Evolutionary conservation across 2,329 filamentous ascomycete species (phyloP).

Genomic region (Lecanoromycetidae sp.): DNA sequence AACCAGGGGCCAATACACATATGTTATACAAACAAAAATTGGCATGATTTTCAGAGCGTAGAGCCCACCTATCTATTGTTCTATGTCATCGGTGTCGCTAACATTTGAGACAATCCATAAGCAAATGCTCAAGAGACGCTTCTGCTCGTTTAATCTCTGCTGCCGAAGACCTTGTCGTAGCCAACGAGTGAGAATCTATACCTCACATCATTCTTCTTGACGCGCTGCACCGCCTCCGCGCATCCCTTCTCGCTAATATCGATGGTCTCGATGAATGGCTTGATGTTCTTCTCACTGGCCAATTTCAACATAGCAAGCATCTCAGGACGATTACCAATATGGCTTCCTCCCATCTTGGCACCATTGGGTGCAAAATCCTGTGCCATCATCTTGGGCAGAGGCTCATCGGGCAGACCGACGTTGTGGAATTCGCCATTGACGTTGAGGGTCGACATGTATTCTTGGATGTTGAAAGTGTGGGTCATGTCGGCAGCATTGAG

Average conservation of each 20-base stretch:
- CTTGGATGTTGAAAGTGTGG: constrained; percentile 45
- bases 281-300: constrained; percentile 55
- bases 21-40: too few relatives aligned
- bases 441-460: constrained; percentile 41
- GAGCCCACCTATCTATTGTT: not conserved
- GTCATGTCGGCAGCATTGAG: constrained; percentile 70
- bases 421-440: constrained; percentile 46
- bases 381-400: constrained; percentile 52
- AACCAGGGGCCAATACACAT: too few relatives aligned
- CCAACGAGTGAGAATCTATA: constrained; percentile 39
- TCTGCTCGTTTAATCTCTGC: not conserved
- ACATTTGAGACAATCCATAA: not conserved
- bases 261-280: constrained; percentile 58
- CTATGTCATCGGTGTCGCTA: not conserved
- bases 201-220: constrained; percentile 38
- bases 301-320: constrained; percentile 60
- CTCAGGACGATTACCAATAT: constrained; percentile 59
- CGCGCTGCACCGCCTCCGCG: constrained; percentile 45
- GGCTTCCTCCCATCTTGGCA: constrained; percentile 55
- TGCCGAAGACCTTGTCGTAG: constrained; percentile 37
- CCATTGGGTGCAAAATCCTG: constrained; percentile 67
- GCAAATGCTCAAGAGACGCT: not conserved
- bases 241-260: constrained; percentile 59
- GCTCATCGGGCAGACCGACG: constrained; percentile 44
- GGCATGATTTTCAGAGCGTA: too few relatives aligned